A percentile compares a stretch with the other conserved stretches of the same genome.
Conservation (phyloP, 331 rosid genomes). For the Cydonia oblonga region DNA sequence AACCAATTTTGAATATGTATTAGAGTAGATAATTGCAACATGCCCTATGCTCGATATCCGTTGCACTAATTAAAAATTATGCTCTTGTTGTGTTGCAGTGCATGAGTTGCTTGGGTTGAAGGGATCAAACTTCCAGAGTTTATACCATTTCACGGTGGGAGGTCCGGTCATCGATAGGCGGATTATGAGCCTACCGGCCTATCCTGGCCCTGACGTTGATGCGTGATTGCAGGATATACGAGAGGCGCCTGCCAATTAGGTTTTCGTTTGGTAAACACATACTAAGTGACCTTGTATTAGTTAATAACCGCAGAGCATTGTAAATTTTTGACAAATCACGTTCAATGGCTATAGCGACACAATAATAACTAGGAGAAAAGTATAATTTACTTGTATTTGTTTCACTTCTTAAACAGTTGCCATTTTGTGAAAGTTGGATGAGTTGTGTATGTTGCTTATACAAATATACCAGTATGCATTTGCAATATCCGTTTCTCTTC, state of each 20-base stretch:
- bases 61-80: background rate
- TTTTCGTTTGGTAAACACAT: background rate
- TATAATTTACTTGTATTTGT: background rate
- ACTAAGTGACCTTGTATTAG: background rate
- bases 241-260: background rate
- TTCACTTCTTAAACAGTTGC: background rate
- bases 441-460: background rate
- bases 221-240: slow-evolving; percentile 28
- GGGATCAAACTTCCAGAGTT: slow-evolving; percentile 74
- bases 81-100: slow-evolving; percentile 40
- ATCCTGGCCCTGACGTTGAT: slow-evolving; percentile 74
- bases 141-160: slow-evolving; percentile 91
- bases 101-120: slow-evolving; percentile 73
- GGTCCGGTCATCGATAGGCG: slow-evolving; percentile 72
- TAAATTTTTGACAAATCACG: background rate
- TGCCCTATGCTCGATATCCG: background rate
- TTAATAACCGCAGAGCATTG: background rate
- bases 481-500: background rate
- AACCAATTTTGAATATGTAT: background rate
- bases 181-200: slow-evolving; percentile 89
- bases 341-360: background rate
- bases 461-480: background rate
- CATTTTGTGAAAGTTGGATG: background rate
- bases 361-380: background rate
- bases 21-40: background rate